phyloP scores from a whole-genome alignment of 345 rosid species.

The Corchorus capsularis region DNA sequence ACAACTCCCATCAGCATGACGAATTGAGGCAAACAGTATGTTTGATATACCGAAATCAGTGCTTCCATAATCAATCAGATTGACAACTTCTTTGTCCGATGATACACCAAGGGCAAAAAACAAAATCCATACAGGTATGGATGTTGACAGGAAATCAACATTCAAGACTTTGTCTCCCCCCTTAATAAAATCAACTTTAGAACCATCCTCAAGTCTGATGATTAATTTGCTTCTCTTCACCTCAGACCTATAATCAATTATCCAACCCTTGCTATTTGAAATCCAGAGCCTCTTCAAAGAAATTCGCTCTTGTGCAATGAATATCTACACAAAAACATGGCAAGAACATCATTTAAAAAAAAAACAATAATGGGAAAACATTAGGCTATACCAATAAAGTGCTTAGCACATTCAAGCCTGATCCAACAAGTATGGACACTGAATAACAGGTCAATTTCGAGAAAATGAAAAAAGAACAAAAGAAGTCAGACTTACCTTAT shows the following conservation, averaged over 20 bases:
- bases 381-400: background rate
- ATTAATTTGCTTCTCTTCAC: conserved; percentile 64
- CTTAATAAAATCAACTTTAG: conserved; percentile 45
- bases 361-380: too few relatives aligned
- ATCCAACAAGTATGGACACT: background rate
- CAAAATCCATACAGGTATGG: conserved; percentile 77
- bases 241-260: conserved; percentile 64
- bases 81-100: conserved; percentile 71
- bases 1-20: conserved; percentile 64
- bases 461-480: background rate
- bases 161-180: conserved; percentile 69
- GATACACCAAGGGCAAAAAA: conserved; percentile 82
- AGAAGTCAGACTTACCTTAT: conserved; percentile 60
- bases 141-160: conserved; percentile 73
- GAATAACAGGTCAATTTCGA: background rate
- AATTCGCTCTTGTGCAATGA: conserved; percentile 86
- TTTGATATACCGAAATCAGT: conserved; percentile 59
- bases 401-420: too few relatives aligned
- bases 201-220: conserved; percentile 51
- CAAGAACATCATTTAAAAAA: conserved; percentile 19
- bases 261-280: conserved; percentile 60
- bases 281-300: conserved; percentile 84
- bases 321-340: conserved; percentile 51
- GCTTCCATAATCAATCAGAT: conserved; percentile 55
- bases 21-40: conserved; percentile 61